phyloP scores from a whole-genome alignment of 176 grass and related monocot species.

The Carex myosuroides region DNA sequence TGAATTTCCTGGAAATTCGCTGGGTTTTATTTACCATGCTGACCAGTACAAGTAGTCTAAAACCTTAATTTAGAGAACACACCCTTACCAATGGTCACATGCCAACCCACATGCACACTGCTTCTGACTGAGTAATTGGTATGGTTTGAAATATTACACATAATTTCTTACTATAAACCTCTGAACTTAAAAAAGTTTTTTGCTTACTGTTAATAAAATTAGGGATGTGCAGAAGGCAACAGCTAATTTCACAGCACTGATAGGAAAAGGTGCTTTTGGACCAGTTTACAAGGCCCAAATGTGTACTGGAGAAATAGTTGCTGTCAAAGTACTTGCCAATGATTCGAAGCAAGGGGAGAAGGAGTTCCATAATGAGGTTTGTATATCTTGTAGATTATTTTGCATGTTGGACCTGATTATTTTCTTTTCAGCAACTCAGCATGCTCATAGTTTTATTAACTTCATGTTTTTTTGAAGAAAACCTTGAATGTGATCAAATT shows the following conservation, averaged over 20 bases:
- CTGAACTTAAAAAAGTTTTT: neutral
- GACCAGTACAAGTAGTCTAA: neutral
- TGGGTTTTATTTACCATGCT: slow-evolving; percentile 1
- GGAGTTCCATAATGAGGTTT: slow-evolving; percentile 93
- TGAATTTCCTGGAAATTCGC: neutral
- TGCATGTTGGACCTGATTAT: neutral
- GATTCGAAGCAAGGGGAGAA: slow-evolving; percentile 95
- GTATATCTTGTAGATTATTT: slow-evolving; percentile 11
- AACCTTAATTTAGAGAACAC: neutral
- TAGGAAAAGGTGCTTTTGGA: slow-evolving; percentile 91
- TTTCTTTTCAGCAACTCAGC: neutral
- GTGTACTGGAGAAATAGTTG: slow-evolving; percentile 80
- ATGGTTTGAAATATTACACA: neutral
- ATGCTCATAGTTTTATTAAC: neutral
- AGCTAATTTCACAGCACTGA: slow-evolving; percentile 74
- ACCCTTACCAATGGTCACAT: neutral
- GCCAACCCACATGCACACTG: neutral
- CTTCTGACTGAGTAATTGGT: neutral
- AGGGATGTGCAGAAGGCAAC: slow-evolving; percentile 94
- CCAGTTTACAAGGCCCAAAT: slow-evolving; percentile 88
- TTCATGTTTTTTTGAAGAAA: slow-evolving; percentile 1
- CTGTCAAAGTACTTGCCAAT: slow-evolving; percentile 82
- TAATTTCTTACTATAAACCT: neutral
- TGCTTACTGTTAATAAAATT: slow-evolving; percentile 18
- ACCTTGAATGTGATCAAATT: neutral